These are phyloP conservation scores for Rhynchospora tenuis DNA, from an alignment of 176 grass and related monocot genomes.

Conservation along the genomic window DNA sequence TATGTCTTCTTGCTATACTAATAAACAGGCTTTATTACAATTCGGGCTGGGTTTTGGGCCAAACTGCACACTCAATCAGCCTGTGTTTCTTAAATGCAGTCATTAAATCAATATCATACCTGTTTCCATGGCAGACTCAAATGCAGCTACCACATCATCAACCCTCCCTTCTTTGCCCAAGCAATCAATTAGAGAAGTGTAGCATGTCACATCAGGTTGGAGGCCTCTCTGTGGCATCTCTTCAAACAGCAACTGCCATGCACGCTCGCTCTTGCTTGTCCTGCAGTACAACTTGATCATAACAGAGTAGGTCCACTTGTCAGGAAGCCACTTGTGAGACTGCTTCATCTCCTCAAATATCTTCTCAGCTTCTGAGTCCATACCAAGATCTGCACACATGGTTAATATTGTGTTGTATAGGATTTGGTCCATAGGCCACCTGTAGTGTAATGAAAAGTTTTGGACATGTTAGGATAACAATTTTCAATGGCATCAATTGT, in stretches of 20 bases:
- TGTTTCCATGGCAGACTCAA: slow-evolving; percentile 31
- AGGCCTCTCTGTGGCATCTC: slow-evolving; percentile 53
- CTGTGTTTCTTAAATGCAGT: background rate
- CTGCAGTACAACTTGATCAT: slow-evolving; percentile 91
- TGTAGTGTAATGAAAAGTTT: slow-evolving; percentile 10
- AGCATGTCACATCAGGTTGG: slow-evolving; percentile 74
- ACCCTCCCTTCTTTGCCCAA: slow-evolving; percentile 63
- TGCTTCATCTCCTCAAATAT: slow-evolving; percentile 78
- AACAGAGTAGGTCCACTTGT: slow-evolving; percentile 84
- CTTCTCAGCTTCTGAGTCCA: slow-evolving; percentile 63
- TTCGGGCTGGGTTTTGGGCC: background rate
- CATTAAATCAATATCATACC: slow-evolving; percentile 23
- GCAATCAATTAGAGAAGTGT: slow-evolving; percentile 86
- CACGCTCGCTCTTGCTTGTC: slow-evolving; percentile 40
- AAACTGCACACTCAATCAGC: background rate
- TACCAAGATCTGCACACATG: slow-evolving; percentile 85
- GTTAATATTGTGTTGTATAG: slow-evolving; percentile 86
- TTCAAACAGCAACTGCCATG: slow-evolving; percentile 56
- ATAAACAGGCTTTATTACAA: background rate
- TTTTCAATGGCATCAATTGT: background rate
- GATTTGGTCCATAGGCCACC: slow-evolving; percentile 65
- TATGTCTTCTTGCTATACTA: background rate
- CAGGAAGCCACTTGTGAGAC: slow-evolving; percentile 31
- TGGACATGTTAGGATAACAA: background rate
- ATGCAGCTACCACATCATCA: slow-evolving; percentile 42